Conservation (phyloP, 2,329 filamentous ascomycete species). For the Dichotomopilus funicola region DNA sequence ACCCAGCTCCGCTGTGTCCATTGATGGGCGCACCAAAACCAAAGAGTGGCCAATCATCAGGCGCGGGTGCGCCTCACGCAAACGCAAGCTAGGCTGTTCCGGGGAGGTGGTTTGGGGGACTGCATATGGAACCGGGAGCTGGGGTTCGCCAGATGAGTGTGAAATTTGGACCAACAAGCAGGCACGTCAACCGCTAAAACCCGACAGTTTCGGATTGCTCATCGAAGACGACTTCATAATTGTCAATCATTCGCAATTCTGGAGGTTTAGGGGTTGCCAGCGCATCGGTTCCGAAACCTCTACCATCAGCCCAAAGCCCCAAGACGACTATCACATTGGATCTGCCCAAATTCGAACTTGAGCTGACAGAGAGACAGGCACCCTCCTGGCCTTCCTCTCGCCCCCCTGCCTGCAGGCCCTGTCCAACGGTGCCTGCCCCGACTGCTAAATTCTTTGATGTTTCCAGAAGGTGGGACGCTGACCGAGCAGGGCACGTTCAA, state of each 20-base stretch:
- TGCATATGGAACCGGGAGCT: conserved; percentile 8
- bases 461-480: conserved; percentile 12
- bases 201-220: too few relatives aligned
- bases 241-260: too few relatives aligned
- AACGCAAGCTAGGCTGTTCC: conserved; percentile 27
- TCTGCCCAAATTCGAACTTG: too few relatives aligned
- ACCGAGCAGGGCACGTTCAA: too few relatives aligned
- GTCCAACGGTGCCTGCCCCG: background rate
- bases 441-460: background rate
- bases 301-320: too few relatives aligned
- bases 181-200: too few relatives aligned
- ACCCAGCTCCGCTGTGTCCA: conserved; percentile 6
- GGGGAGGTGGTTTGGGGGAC: conserved; percentile 27
- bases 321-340: too few relatives aligned
- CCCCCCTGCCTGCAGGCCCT: background rate
- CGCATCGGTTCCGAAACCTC: too few relatives aligned
- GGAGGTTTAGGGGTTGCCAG: too few relatives aligned
- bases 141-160: conserved; percentile 3
- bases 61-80: conserved; percentile 14
- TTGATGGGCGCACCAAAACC: conserved; percentile 12
- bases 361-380: too few relatives aligned
- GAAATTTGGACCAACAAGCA: background rate
- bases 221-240: too few relatives aligned
- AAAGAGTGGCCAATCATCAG: conserved; percentile 16
- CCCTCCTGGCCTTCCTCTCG: too few relatives aligned